Conservation (phyloP, 1,284 basidiomycete species). For the Anthracocystis panici-leucophaei region DNA sequence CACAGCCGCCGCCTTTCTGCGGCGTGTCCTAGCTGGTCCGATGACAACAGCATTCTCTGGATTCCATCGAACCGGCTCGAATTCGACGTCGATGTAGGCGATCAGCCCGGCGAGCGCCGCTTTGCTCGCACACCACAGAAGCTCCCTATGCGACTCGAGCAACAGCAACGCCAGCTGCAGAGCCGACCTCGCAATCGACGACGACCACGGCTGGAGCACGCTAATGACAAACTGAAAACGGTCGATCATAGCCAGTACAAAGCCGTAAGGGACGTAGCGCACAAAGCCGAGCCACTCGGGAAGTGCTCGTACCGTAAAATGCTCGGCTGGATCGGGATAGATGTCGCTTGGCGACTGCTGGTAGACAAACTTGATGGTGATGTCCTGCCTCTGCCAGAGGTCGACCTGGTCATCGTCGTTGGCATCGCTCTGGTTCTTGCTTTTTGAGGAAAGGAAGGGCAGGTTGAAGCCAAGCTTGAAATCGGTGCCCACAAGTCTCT, state of each 20-base stretch:
- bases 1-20: constrained; percentile 17
- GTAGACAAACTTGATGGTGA: constrained; percentile 34
- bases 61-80: constrained; percentile 32
- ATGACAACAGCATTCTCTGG: constrained; percentile 36
- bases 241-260: constrained; percentile 27
- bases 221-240: constrained; percentile 30
- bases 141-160: constrained; percentile 34
- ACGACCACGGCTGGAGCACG: constrained; percentile 37
- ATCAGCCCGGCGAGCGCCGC: constrained; percentile 29
- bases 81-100: constrained; percentile 38
- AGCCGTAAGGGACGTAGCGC: constrained; percentile 30
- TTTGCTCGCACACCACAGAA: constrained; percentile 40
- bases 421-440: constrained; percentile 5
- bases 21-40: constrained; percentile 25
- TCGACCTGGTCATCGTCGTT: constrained; percentile 8
- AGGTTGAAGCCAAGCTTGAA: constrained; percentile 24
- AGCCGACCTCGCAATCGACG: constrained; percentile 26
- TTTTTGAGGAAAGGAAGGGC: constrained; percentile 19
- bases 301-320: constrained; percentile 27
- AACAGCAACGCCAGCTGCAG: constrained; percentile 40
- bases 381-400: constrained; percentile 34
- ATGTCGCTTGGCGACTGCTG: constrained; percentile 24
- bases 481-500: constrained; percentile 17
- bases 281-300: constrained; percentile 44
- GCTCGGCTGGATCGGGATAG: constrained; percentile 16